Conservation (phyloP, 2,329 filamentous ascomycete genomes). For the Cladosporium sp. region DNA sequence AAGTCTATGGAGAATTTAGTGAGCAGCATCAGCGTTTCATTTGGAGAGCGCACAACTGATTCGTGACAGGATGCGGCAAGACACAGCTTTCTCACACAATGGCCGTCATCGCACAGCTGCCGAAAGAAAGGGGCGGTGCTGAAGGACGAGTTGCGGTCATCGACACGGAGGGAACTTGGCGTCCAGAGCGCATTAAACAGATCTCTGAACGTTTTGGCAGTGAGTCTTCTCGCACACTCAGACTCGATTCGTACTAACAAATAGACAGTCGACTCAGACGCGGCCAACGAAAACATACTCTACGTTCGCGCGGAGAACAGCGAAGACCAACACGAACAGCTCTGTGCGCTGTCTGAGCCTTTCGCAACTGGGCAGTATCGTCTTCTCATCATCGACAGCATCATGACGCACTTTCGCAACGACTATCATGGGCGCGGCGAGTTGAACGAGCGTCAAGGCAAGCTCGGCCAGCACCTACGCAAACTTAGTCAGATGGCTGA, state of each 20-base stretch:
- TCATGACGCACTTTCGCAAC: slow-evolving; percentile 65
- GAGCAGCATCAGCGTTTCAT: background rate
- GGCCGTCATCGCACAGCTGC: slow-evolving; percentile 58
- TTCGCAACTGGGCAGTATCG: slow-evolving; percentile 62
- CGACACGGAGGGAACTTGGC: slow-evolving; percentile 61
- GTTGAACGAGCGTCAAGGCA: slow-evolving; percentile 64
- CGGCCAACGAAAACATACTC: slow-evolving; percentile 63
- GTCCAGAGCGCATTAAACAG: slow-evolving; percentile 62
- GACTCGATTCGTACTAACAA: background rate
- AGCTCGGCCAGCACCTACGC: slow-evolving; percentile 61
- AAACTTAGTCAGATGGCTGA: slow-evolving; percentile 63
- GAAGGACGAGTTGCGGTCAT: slow-evolving; percentile 68
- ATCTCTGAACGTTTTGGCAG: slow-evolving; percentile 63
- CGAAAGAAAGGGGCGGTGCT: slow-evolving; percentile 58
- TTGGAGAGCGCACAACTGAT: slow-evolving; percentile 13
- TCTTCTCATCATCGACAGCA: slow-evolving; percentile 64
- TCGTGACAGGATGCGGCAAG: slow-evolving; percentile 52
- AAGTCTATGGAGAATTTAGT: slow-evolving; percentile 58
- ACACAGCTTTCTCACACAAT: slow-evolving; percentile 67
- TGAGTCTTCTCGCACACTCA: slow-evolving; percentile 14
- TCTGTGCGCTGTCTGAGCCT: slow-evolving; percentile 57
- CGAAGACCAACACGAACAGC: slow-evolving; percentile 61
- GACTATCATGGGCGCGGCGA: slow-evolving; percentile 65
- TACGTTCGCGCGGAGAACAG: slow-evolving; percentile 63
- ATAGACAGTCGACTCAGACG: slow-evolving; percentile 49